Conservation (phyloP, 2,329 filamentous ascomycete genomes). For the Neofusicoccum laricinum region DNA sequence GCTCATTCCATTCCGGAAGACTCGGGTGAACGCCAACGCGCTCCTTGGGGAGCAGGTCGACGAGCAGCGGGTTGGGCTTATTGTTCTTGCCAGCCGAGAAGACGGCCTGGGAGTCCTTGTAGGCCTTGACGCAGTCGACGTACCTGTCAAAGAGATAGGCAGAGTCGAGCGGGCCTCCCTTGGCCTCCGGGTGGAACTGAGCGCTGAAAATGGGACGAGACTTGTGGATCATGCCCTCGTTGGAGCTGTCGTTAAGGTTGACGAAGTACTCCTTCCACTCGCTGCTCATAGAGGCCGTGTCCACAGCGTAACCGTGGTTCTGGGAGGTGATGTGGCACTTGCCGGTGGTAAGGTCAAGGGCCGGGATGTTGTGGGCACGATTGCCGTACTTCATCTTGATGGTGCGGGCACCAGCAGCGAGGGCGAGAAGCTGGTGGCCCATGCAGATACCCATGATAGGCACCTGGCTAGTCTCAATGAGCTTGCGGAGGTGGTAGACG, state of each 20-base stretch:
- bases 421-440: conserved; percentile 90
- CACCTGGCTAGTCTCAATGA: conserved; percentile 88
- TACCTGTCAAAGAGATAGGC: conserved; percentile 97
- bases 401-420: conserved; percentile 83
- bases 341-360: conserved; percentile 88
- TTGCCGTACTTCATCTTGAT: conserved; percentile 99
- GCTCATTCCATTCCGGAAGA: conserved; percentile 26
- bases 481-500: conserved; percentile 82
- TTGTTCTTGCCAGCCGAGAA: conserved; percentile 74
- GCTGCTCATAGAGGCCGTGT: conserved; percentile 72
- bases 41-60: conserved; percentile 90
- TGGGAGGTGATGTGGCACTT: conserved; percentile 98
- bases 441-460: conserved; percentile 98
- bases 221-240: conserved; percentile 97
- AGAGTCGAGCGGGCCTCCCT: conserved; percentile 94
- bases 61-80: conserved; percentile 80
- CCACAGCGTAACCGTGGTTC: conserved; percentile 97
- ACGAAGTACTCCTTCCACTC: conserved; percentile 99
- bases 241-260: conserved; percentile 95
- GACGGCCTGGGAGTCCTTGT: conserved; percentile 77
- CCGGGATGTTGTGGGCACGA: conserved; percentile 97
- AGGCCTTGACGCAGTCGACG: conserved; percentile 80
- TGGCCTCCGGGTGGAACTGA: conserved; percentile 98
- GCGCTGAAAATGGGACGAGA: conserved; percentile 96
- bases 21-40: conserved; percentile 73